phyloP scores from a whole-genome alignment of 192 early-diverging fungal genomes.

The Cladochytrium replicatum region DNA sequence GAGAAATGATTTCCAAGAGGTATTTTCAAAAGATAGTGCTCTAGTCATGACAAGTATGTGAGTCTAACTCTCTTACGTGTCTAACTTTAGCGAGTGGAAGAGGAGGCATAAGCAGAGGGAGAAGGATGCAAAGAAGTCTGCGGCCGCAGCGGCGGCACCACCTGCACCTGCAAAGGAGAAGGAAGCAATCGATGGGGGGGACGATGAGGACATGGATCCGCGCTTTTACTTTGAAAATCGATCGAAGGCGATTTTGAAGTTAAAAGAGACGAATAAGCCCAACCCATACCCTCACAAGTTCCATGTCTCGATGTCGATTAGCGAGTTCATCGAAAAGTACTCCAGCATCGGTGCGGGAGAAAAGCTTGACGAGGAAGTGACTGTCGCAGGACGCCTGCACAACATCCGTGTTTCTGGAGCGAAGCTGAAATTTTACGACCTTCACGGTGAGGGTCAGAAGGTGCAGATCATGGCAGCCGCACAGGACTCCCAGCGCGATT shows the following conservation, averaged over 20 bases:
- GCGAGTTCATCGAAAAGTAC: constrained; percentile 83
- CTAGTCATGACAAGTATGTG: no score
- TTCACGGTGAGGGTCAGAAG: constrained; percentile 86
- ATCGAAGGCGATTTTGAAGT: constrained; percentile 68
- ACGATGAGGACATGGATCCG: constrained; percentile 74
- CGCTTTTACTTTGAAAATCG: constrained; percentile 94
- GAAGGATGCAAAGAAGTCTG: constrained; percentile 74
- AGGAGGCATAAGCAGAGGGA: constrained; percentile 76
- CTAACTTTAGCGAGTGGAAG: constrained; percentile 73
- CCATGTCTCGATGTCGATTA: constrained; percentile 74
- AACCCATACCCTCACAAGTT: constrained; percentile 99
- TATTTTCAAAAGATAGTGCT: constrained; percentile 18
- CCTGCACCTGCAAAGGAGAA: constrained; percentile 35
- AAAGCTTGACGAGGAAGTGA: constrained; percentile 53
- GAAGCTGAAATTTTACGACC: constrained; percentile 93
- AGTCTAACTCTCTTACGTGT: neutral
- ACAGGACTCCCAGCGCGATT: constrained; percentile 54
- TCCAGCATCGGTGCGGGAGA: constrained; percentile 57
- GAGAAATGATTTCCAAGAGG: constrained; percentile 91
- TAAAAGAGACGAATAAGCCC: constrained; percentile 71
- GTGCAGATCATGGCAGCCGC: constrained; percentile 87
- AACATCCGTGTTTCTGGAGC: constrained; percentile 82
- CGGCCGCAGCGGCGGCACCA: constrained; percentile 25
- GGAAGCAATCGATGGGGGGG: no score
- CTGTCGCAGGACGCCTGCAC: constrained; percentile 88